These are phyloP conservation scores for Penicillium sclerotiorum DNA, from an alignment of 2,329 filamentous ascomycete genomes.

Conservation along the genomic window DNA sequence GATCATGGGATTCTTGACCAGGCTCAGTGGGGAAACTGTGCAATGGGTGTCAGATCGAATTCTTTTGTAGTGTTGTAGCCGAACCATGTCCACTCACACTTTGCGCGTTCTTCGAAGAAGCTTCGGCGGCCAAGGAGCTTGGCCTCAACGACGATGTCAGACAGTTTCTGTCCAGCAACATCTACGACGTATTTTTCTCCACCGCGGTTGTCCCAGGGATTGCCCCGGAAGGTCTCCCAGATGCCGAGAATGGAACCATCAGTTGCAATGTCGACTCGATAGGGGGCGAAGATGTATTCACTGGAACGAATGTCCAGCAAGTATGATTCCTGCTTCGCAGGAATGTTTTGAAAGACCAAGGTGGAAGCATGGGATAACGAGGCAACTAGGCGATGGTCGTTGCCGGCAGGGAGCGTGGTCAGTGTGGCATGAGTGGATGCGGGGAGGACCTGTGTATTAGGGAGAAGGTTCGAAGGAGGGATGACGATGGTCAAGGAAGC, in stretches of 20 bases:
- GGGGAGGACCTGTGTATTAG: slow-evolving; percentile 46
- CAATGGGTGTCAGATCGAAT: not conserved
- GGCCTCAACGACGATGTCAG: slow-evolving; percentile 60
- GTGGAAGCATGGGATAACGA: slow-evolving; percentile 69
- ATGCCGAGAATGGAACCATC: slow-evolving; percentile 58
- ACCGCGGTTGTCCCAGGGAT: slow-evolving; percentile 87
- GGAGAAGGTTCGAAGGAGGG: slow-evolving; percentile 46
- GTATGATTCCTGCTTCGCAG: slow-evolving; percentile 59
- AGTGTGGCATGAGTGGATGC: slow-evolving; percentile 57
- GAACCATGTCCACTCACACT: slow-evolving; percentile 62
- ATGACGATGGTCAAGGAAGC: slow-evolving; percentile 43
- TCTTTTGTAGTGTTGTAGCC: not conserved
- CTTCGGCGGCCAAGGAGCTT: slow-evolving; percentile 65
- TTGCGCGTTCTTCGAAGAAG: slow-evolving; percentile 74
- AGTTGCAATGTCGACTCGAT: slow-evolving; percentile 69
- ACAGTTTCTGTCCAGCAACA: slow-evolving; percentile 30
- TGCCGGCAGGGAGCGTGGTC: slow-evolving; percentile 39
- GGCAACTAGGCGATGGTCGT: slow-evolving; percentile 59
- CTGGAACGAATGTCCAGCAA: slow-evolving; percentile 75
- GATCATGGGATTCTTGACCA: slow-evolving; percentile 96
- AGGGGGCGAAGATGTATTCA: slow-evolving; percentile 74
- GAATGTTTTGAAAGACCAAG: slow-evolving; percentile 72
- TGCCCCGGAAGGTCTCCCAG: slow-evolving; percentile 85
- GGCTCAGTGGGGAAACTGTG: slow-evolving; percentile 73
- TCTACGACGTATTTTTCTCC: slow-evolving; percentile 46